These are phyloP conservation scores for Penicillium sp. DNA, from an alignment of 2,329 filamentous ascomycete genomes.

Conservation along the genomic window DNA sequence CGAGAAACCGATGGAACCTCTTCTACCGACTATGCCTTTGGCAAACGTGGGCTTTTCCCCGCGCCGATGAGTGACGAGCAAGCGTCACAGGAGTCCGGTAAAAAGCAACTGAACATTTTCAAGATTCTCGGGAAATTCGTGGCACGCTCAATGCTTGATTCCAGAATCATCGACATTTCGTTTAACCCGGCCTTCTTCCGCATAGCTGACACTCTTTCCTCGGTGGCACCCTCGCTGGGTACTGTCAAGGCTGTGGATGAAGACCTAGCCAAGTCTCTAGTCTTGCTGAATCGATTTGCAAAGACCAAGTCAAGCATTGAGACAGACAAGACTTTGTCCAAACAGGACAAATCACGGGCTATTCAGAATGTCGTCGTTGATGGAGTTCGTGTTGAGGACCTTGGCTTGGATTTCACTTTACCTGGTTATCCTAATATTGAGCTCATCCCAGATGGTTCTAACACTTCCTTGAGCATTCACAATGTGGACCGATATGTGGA, in stretches of 20 bases:
- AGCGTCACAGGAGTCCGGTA: conserved; percentile 67
- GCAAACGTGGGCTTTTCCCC: conserved; percentile 79
- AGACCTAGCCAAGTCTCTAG: conserved; percentile 75
- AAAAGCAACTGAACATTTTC: conserved; percentile 81
- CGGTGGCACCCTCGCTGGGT: conserved; percentile 75
- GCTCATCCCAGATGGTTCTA: conserved; percentile 66
- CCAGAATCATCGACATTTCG: conserved; percentile 92
- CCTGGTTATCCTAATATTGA: conserved; percentile 87
- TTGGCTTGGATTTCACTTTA: conserved; percentile 89
- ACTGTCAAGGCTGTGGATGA: conserved; percentile 86
- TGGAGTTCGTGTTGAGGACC: conserved; percentile 72
- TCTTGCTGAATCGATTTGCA: conserved; percentile 80
- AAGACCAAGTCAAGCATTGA: conserved; percentile 77
- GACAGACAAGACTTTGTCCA: conserved; percentile 59
- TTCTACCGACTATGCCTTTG: conserved; percentile 74
- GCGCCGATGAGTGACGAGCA: conserved; percentile 80
- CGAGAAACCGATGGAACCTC: conserved; percentile 74
- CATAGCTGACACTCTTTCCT: conserved; percentile 63
- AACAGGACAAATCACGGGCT: conserved; percentile 64
- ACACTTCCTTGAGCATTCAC: conserved; percentile 73
- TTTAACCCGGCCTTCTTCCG: conserved; percentile 98
- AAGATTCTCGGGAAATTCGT: conserved; percentile 95
- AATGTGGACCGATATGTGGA: conserved; percentile 89
- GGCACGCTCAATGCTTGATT: conserved; percentile 95
- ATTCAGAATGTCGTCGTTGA: conserved; percentile 67